Base-by-base conservation (phyloP, 305 asterid species). In the Ajuga reptans region DNA sequence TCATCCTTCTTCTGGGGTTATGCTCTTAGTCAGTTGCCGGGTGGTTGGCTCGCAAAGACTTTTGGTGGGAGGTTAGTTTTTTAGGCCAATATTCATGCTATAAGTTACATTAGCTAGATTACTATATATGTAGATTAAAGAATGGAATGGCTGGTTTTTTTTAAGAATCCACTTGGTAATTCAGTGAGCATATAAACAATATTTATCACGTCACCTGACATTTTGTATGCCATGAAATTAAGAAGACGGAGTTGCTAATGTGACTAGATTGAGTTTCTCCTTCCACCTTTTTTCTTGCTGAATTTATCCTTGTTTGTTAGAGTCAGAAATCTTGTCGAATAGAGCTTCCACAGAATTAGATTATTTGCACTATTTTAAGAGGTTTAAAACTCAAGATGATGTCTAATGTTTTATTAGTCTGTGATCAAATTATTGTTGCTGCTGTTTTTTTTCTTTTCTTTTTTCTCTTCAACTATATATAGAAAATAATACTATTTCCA, bases 1-100 rank as follows among this genome's bases (percentile, higher is more conserved):
- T 91, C 99, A 11, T 93, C 99, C 24, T 93, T 93, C 91, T 93
- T 93, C 84, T 93, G 99, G 99, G 99, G 97, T 60, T 93, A 93
- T 84, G 97, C 99, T 11, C 78, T 93, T 50, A 93, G 99, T 79
- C 99, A 93, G 83, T 80, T 93, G 82, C 99, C 99, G 10, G 99
- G 99, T 60, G 99, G 99, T 39, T 93, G 97, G 99, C 90, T 91
- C 72, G 82, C 99, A 6, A 93, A 86, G 80, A 66, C 81, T 65
- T 86, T 89, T 78, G 99, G 99, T 69, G 99, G 99, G 80, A 90
- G 98, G 98, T 93, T 83, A 69, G 90, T 78, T 68, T 78, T 80
- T 67, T 52, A 51, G 72, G 64, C 53, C 64, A 12, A 59, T 36
- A 61, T 71, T 34, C 46, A 39, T 12, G 3, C 57, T 52, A 16